phyloP scores from a whole-genome alignment of 192 early-diverging fungal genomes.

The Umbelopsis sp. region DNA sequence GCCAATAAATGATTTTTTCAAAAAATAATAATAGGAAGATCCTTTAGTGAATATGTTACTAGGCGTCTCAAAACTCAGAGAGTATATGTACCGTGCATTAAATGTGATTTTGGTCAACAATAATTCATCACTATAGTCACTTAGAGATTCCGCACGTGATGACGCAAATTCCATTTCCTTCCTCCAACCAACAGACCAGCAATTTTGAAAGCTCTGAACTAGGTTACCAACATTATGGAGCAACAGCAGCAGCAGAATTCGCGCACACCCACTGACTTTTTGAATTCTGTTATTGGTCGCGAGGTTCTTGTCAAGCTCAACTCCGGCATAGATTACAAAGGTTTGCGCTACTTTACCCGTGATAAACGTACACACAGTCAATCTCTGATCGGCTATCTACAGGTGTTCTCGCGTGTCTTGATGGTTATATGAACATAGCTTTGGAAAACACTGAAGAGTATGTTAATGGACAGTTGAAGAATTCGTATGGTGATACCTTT shows the following conservation, averaged over 20 bases:
- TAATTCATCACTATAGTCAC: too few species aligned
- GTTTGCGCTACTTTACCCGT: slow-evolving; percentile 42
- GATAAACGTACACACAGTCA: background rate
- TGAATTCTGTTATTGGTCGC: slow-evolving; percentile 81
- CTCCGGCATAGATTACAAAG: slow-evolving; percentile 95
- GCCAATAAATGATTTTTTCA: too few species aligned
- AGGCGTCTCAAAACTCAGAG: too few species aligned
- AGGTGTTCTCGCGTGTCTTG: slow-evolving; percentile 89
- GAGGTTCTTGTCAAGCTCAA: slow-evolving; percentile 92
- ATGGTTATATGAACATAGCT: slow-evolving; percentile 98
- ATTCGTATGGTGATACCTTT: slow-evolving; percentile 94
- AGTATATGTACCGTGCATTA: too few species aligned
- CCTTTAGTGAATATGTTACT: too few species aligned
- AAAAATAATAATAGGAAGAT: too few species aligned
- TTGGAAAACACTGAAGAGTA: slow-evolving; percentile 96
- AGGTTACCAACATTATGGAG: background rate
- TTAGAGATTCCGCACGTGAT: too few species aligned
- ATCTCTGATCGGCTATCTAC: background rate
- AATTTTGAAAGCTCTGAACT: background rate
- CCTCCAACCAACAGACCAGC: background rate
- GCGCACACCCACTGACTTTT: slow-evolving; percentile 86
- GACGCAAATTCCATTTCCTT: too few species aligned
- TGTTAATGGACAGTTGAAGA: slow-evolving; percentile 91
- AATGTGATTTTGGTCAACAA: too few species aligned
- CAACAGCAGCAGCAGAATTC: slow-evolving; percentile 7